These are phyloP conservation scores for Saccharomycopsis vini DNA, from an alignment of 805 yeast species.

Conservation along the genomic window DNA sequence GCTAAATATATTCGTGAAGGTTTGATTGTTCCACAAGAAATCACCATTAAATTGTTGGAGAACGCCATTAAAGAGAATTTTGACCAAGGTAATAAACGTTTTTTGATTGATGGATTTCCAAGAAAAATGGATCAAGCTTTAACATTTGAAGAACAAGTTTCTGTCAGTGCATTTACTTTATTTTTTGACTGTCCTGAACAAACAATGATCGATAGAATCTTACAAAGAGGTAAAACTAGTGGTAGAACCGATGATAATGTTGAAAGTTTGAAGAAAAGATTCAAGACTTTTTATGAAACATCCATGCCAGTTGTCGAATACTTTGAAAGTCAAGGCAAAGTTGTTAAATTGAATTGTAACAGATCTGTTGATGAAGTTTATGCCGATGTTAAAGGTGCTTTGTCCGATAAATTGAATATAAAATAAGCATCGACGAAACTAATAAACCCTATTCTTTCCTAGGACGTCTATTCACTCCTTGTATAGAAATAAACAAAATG, in stretches of 20 bases:
- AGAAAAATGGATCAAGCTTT: conserved; percentile 97
- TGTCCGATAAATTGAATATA: conserved; percentile 24
- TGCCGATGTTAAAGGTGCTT: conserved; percentile 53
- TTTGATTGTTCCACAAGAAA: conserved; percentile 82
- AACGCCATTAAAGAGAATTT: conserved; percentile 60
- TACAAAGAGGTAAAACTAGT: conserved; percentile 89
- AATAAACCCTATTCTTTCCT: no score
- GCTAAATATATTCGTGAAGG: conserved; percentile 82
- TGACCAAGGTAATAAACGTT: conserved; percentile 45
- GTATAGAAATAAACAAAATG: no score
- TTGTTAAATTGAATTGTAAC: conserved; percentile 71
- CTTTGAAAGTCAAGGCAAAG: conserved; percentile 63
- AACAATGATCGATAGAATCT: conserved; percentile 75
- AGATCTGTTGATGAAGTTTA: conserved; percentile 75
- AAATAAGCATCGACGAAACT: no score
- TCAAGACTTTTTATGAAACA: conserved; percentile 76
- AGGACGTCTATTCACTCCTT: no score
- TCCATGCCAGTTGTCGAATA: conserved; percentile 90
- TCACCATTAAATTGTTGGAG: conserved; percentile 75
- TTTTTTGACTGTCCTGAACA: conserved; percentile 76
- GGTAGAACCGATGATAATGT: conserved; percentile 92
- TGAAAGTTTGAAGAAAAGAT: conserved; percentile 85
- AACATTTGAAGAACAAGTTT: conserved; percentile 77
- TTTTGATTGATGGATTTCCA: conserved; percentile 93
- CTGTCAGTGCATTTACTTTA: conserved; percentile 58